Percentiles rank a stretch among this genome's conserved stretches.
These are phyloP conservation scores for Sporothrix pseudoabietina DNA, from an alignment of 2,329 filamentous ascomycete species.

Conservation along the genomic window DNA sequence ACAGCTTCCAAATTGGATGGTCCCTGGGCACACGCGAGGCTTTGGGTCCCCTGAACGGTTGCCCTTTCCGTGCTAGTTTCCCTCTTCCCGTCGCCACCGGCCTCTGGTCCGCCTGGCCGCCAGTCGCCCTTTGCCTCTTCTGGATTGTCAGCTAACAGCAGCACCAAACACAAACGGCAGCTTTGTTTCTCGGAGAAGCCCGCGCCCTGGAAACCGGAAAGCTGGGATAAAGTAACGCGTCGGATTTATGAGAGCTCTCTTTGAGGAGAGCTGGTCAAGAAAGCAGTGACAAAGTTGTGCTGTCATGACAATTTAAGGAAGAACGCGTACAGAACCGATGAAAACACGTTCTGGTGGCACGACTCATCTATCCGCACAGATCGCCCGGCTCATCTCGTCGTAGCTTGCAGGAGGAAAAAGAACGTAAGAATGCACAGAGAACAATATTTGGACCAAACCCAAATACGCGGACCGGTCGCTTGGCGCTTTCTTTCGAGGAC, in stretches of 20 bases:
- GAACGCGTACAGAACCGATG: background rate
- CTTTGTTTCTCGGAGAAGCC: background rate
- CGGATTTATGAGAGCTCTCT: background rate
- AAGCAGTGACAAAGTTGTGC: background rate
- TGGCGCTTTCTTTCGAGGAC: background rate
- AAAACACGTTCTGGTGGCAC: background rate
- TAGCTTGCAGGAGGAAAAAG: background rate
- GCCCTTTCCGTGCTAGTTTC: constrained; percentile 11
- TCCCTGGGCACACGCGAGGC: constrained; percentile 9
- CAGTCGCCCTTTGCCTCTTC: constrained; percentile 17
- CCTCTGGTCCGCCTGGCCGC: constrained; percentile 20
- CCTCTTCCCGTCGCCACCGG: constrained; percentile 12
- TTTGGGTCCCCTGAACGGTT: background rate
- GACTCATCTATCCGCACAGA: background rate
- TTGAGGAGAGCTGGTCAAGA: background rate
- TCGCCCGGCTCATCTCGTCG: background rate
- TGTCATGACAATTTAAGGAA: background rate
- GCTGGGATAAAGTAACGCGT: background rate
- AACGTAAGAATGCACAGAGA: constrained; percentile 7
- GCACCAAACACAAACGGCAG: constrained; percentile 12
- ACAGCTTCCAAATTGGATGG: background rate
- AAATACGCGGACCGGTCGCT: background rate
- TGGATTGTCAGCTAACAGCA: constrained; percentile 19
- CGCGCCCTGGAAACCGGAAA: background rate
- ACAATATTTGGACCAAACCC: constrained; percentile 3